These are phyloP conservation scores for Fistulinella cinereoalba DNA, from an alignment of 1,284 basidiomycete species.

Conservation along the genomic window DNA sequence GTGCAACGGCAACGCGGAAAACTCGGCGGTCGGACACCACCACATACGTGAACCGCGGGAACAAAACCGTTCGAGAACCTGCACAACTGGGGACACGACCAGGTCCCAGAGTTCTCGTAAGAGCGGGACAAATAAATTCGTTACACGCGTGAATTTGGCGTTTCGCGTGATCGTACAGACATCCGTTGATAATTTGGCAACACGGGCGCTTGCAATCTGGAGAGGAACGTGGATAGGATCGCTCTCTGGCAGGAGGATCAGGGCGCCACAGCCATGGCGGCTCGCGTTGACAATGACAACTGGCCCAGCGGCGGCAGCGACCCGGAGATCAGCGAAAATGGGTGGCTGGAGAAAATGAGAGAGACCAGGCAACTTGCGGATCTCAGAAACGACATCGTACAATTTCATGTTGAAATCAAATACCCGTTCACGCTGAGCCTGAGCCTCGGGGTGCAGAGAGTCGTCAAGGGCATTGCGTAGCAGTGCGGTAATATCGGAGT, in stretches of 20 bases:
- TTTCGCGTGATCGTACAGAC: not conserved
- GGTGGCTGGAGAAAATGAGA: not conserved
- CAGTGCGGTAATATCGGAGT: too few relatives aligned
- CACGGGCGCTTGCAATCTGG: not conserved
- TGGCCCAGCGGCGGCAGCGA: too few relatives aligned
- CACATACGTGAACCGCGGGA: slow-evolving; percentile 29
- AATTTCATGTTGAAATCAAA: not conserved
- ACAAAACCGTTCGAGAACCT: slow-evolving; percentile 8
- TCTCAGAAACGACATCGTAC: not conserved
- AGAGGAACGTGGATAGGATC: slow-evolving; percentile 12
- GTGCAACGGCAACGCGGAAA: too few relatives aligned
- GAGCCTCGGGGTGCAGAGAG: not conserved
- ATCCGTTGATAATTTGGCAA: not conserved
- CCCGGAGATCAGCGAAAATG: not conserved
- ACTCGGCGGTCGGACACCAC: slow-evolving; percentile 44
- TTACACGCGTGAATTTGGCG: not conserved
- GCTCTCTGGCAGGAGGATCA: slow-evolving; percentile 15
- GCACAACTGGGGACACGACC: not conserved
- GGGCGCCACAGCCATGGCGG: slow-evolving; percentile 3
- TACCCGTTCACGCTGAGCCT: not conserved
- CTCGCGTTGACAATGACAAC: slow-evolving; percentile 11
- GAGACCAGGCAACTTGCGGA: not conserved
- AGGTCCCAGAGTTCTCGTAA: slow-evolving; percentile 20
- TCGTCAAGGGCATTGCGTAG: not conserved
- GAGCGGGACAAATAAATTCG: slow-evolving; percentile 1